Base-by-base conservation (phyloP, 768 basidiomycete species). In the Pisolithus albus region DNA sequence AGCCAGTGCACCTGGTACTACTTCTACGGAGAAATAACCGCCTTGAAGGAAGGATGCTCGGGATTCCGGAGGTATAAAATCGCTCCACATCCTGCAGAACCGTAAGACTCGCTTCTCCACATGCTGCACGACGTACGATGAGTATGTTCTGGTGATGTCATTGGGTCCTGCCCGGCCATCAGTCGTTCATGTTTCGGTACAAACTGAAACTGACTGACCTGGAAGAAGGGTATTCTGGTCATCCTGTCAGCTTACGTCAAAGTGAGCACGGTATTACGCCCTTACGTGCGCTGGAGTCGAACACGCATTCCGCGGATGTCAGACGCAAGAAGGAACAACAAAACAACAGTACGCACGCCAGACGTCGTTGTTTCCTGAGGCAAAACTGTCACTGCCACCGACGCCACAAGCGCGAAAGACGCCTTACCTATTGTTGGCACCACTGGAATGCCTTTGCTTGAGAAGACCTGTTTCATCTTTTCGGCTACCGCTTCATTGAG, bases 301-400 rank as follows among this genome's bases (percentile, higher is more conserved):
- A 41, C 54, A 23, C 4, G 21, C 4, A 47, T 50, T 32, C 46
- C 39, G 38, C 51, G 52, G 58, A 51, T 39, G 53, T 55, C 52
- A 58, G 52, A 50, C 7, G 39, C 39, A 18, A 18, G 19, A 34
- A 50, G 37, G 51, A 24, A 26, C 24, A 16, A 42, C 52, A 47
- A 49, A 52, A 30, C n/a, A 28, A 46, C 23, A 44, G 7, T 15
- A 71, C 84, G 75, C 70, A 88, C 86, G 90, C 81, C 88, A 92
- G 46, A 94, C 78, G 72, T 94, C 92, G 66, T 94, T 94, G 68
- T 94, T 94, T 21, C 91, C 91, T 88, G 28, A 36, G 30, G 13
- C 9, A 43, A 52, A 18, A 15, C 15, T 46, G 32, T 16, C 23
- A 30, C 52, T n/a, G 52, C 24, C 48, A n/a, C 16, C 30, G 13